These are phyloP conservation scores for Nicotiana undulata DNA, from an alignment of 257 asterid genomes.

Conservation along the genomic window DNA sequence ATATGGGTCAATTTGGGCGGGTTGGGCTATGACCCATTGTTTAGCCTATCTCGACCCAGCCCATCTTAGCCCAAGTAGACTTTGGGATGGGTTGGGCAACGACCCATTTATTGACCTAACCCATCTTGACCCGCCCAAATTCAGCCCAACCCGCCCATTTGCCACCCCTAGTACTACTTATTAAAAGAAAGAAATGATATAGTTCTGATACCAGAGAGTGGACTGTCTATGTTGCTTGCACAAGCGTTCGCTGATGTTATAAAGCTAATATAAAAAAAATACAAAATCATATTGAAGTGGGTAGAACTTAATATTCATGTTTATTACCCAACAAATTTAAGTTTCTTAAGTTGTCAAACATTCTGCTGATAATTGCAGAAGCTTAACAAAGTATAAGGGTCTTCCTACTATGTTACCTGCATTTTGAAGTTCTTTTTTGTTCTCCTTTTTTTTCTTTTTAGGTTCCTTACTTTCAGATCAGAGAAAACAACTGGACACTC, in stretches of 20 bases:
- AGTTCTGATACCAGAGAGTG: background rate
- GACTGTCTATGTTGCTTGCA: background rate
- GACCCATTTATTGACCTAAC: too few relatives aligned
- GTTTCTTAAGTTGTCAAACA: background rate
- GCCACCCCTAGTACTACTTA: too few relatives aligned
- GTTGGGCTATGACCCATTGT: too few relatives aligned
- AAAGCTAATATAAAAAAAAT: background rate
- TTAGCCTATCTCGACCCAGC: too few relatives aligned
- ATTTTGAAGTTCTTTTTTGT: background rate
- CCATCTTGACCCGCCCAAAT: too few relatives aligned
- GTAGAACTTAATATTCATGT: background rate
- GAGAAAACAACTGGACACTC: conserved; percentile 81
- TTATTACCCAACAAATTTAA: background rate
- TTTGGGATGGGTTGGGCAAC: too few relatives aligned
- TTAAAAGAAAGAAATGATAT: background rate
- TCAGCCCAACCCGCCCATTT: too few relatives aligned
- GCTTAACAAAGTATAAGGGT: background rate
- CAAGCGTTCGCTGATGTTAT: background rate
- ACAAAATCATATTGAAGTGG: background rate
- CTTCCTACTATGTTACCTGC: background rate
- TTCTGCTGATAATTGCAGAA: background rate
- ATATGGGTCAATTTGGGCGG: too few relatives aligned
- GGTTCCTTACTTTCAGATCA: conserved; percentile 65
- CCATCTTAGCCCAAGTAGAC: too few relatives aligned
- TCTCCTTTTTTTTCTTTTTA: conserved; percentile 15